These are phyloP conservation scores for Myriosclerotinia duriaeana DNA, from an alignment of 2,329 filamentous ascomycete species.

Conservation along the genomic window DNA sequence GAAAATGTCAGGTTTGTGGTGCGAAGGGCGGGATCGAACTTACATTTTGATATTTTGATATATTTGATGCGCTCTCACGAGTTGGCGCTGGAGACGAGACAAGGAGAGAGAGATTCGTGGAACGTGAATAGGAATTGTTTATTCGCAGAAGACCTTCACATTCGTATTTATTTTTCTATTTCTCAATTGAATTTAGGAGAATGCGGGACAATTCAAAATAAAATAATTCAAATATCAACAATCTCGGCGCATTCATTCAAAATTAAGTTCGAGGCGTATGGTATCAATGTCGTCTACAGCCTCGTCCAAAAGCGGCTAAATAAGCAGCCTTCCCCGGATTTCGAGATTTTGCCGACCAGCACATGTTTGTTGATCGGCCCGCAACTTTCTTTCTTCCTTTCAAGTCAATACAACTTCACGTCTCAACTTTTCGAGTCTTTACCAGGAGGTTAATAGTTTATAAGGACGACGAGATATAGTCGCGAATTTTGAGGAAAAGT, in stretches of 20 bases:
- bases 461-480: neutral
- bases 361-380: slow-evolving; percentile 7
- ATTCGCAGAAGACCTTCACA: neutral
- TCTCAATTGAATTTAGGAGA: neutral
- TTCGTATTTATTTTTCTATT: neutral
- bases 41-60: slow-evolving; percentile 17
- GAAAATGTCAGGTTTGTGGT: neutral
- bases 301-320: slow-evolving; percentile 10
- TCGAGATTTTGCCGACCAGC: slow-evolving; percentile 20
- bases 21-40: neutral
- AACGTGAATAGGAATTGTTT: neutral
- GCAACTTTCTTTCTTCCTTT: slow-evolving; percentile 14
- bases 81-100: neutral
- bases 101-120: slow-evolving; percentile 1
- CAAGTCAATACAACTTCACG: slow-evolving; percentile 1
- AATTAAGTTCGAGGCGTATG: neutral
- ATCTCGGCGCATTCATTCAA: neutral
- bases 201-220: neutral
- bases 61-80: neutral
- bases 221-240: neutral
- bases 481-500: neutral
- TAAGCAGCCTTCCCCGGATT: slow-evolving; percentile 18
- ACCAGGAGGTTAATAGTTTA: neutral
- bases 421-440: neutral
- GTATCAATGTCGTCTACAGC: slow-evolving; percentile 10